Percentiles rank a stretch among this genome's conserved stretches.
phyloP scores from a whole-genome alignment of 768 basidiomycete species.

The Trametes cingulata region DNA sequence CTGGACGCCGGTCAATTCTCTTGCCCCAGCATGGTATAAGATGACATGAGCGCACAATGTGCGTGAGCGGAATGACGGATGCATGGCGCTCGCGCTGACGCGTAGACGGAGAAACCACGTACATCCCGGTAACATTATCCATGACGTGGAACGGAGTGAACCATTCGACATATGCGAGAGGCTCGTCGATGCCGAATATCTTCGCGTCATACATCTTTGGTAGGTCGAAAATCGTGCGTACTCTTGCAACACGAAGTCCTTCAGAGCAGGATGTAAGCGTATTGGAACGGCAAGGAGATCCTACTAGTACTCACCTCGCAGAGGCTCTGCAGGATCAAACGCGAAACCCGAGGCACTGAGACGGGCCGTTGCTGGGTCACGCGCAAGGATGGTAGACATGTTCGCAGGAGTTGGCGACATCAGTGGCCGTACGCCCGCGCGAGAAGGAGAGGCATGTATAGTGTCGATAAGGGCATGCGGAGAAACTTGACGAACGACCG shows the following conservation, averaged over 20 bases:
- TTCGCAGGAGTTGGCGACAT: background rate
- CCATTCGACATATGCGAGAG: constrained; percentile 12
- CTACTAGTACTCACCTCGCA: no score
- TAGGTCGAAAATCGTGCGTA: constrained; percentile 2
- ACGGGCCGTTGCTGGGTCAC: background rate
- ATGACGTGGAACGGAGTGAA: constrained; percentile 1
- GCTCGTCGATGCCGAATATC: background rate
- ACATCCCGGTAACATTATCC: background rate
- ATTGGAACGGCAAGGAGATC: background rate
- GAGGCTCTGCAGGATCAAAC: no score
- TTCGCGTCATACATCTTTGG: background rate
- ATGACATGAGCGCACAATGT: constrained; percentile 3
- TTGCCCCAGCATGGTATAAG: constrained; percentile 4
- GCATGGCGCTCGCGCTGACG: background rate
- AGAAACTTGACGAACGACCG: background rate
- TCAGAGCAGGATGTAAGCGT: background rate
- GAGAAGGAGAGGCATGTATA: constrained; percentile 1
- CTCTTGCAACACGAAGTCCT: constrained; percentile 10
- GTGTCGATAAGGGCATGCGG: background rate
- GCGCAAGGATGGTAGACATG: constrained; percentile 3
- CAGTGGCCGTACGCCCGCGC: background rate
- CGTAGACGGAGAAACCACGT: background rate
- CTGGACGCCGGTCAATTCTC: background rate
- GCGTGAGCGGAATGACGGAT: background rate
- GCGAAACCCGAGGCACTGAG: no score